Conservation (phyloP, 129 eudicot genomes). For the Lonicera japonica region DNA sequence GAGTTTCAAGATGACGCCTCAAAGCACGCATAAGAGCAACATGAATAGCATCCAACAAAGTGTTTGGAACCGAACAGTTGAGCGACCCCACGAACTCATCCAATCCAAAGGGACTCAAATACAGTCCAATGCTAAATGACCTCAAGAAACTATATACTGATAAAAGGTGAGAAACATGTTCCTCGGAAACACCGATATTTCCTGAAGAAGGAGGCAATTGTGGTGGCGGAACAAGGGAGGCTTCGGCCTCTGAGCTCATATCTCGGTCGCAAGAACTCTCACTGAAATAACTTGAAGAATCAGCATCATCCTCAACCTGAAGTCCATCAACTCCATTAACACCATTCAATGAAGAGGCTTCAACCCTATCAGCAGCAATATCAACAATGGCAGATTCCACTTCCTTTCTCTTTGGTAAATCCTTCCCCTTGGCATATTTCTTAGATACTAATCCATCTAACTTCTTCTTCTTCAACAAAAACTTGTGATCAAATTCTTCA, state of each 20-base stretch:
- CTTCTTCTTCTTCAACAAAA: constrained; percentile 39
- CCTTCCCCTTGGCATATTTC: constrained; percentile 33
- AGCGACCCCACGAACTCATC: constrained; percentile 97
- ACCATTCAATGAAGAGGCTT: constrained; percentile 9
- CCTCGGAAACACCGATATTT: constrained; percentile 73
- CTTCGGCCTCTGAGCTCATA: constrained; percentile 41
- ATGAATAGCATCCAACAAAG: constrained; percentile 87
- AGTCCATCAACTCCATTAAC: constrained; percentile 24
- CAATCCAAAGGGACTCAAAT: constrained; percentile 80
- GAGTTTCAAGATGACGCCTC: constrained; percentile 63
- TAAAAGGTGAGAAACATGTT: constrained; percentile 62
- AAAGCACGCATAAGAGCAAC: constrained; percentile 75
- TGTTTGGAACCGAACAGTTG: constrained; percentile 55
- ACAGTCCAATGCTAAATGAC: constrained; percentile 72
- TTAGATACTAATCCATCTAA: constrained; percentile 42
- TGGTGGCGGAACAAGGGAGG: constrained; percentile 56
- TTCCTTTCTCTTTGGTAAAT: neutral
- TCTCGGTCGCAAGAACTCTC: constrained; percentile 41
- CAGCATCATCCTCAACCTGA: constrained; percentile 16
- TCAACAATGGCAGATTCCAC: constrained; percentile 27
- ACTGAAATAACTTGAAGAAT: constrained; percentile 45
- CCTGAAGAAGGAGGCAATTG: constrained; percentile 81
- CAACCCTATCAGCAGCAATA: constrained; percentile 23
- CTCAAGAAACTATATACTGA: constrained; percentile 86
- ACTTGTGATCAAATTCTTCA: constrained; percentile 35